phyloP scores from a whole-genome alignment of 495 filamentous ascomycete genomes.

The Talaromyces thailandensis region DNA sequence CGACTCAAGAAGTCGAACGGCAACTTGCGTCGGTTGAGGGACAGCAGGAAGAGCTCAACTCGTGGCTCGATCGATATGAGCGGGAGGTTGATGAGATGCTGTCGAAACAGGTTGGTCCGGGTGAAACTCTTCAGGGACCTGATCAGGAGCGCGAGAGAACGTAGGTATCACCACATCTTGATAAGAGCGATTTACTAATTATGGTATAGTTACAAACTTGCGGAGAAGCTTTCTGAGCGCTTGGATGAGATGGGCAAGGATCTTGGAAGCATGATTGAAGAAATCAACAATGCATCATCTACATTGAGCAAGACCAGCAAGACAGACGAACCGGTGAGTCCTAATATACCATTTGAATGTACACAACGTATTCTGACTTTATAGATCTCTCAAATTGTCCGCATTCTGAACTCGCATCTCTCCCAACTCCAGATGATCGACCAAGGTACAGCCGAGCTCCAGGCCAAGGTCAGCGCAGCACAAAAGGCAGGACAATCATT shows the following conservation, averaged over 20 bases:
- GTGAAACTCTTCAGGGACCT: conserved; percentile 70
- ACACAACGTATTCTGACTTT: conserved; percentile 7
- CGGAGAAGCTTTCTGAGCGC: conserved; percentile 80
- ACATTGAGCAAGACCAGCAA: conserved; percentile 80
- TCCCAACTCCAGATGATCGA: conserved; percentile 87
- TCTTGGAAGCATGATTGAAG: conserved; percentile 89
- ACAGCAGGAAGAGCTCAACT: conserved; percentile 80
- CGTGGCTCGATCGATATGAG: conserved; percentile 84
- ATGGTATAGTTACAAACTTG: conserved; percentile 62
- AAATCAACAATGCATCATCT: conserved; percentile 82
- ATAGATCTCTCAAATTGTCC: conserved; percentile 86
- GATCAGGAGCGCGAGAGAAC: conserved; percentile 93
- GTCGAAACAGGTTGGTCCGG: conserved; percentile 53
- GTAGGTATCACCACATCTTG: conserved; percentile 25
- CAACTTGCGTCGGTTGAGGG: conserved; percentile 81
- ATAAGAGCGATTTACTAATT: conserved; percentile 8
- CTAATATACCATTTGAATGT: background rate
- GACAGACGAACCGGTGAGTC: conserved; percentile 82
- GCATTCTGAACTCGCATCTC: conserved; percentile 86
- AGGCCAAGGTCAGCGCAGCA: conserved; percentile 66
- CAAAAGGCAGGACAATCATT: conserved; percentile 66
- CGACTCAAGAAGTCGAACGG: conserved; percentile 82
- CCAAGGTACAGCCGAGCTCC: conserved; percentile 66
- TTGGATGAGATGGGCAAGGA: conserved; percentile 89
- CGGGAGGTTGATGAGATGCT: conserved; percentile 80